A percentile compares a stretch with the other conserved stretches of the same genome.
These are phyloP conservation scores for Aristolochia californica DNA, from an alignment of 164 flowering plant genomes.

Conservation along the genomic window DNA sequence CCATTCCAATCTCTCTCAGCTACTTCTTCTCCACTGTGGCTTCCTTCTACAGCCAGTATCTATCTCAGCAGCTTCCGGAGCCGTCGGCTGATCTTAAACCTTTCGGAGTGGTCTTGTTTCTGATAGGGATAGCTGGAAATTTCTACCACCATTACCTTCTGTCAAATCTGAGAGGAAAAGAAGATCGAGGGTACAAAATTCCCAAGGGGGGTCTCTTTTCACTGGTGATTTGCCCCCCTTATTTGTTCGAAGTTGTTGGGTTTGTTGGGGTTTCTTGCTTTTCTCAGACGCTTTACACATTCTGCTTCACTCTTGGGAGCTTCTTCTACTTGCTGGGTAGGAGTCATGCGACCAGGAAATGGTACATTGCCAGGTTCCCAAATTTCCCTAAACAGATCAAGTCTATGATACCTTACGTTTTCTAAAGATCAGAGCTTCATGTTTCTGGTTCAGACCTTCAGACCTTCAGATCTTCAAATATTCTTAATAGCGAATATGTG, in stretches of 20 bases:
- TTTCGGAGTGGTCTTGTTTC: slow-evolving; percentile 33
- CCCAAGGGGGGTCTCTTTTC: slow-evolving; percentile 57
- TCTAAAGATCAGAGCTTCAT: no score
- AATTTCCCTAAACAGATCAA: slow-evolving; percentile 46
- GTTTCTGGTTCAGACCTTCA: no score
- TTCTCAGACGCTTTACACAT: slow-evolving; percentile 42
- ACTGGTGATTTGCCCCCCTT: slow-evolving; percentile 64
- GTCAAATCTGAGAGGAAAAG: slow-evolving; percentile 31
- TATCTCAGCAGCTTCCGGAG: slow-evolving; percentile 18
- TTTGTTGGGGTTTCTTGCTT: slow-evolving; percentile 49
- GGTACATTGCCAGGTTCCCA: slow-evolving; percentile 64
- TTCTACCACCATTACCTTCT: slow-evolving; percentile 63
- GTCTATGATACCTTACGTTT: slow-evolving; percentile 54
- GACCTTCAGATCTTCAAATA: no score
- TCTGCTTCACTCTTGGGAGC: slow-evolving; percentile 27
- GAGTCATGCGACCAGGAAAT: slow-evolving; percentile 52
- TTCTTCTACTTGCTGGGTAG: slow-evolving; percentile 43
- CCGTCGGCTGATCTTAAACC: slow-evolving; percentile 37
- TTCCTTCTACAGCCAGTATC: slow-evolving; percentile 38
- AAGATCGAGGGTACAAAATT: slow-evolving; percentile 43
- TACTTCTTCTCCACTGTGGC: slow-evolving; percentile 27
- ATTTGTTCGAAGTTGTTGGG: slow-evolving; percentile 47
- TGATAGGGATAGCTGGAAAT: slow-evolving; percentile 52
- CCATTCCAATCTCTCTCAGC: slow-evolving; percentile 24
- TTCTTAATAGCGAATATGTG: no score